phyloP scores from a whole-genome alignment of 495 filamentous ascomycete species.

The Usnea hakonensis region DNA sequence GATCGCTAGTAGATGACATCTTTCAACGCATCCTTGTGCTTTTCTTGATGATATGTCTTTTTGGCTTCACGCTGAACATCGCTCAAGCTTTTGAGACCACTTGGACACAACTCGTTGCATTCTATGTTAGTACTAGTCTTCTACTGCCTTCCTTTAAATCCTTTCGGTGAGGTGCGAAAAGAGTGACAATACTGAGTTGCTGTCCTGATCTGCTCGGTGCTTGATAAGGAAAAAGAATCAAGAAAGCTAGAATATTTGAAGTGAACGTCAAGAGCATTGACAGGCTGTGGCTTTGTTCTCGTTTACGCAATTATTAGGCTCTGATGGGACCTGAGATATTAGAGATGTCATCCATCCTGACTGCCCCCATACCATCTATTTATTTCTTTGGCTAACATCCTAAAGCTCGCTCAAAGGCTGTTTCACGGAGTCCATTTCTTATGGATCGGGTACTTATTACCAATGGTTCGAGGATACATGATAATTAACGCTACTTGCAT shows the following conservation, averaged over 20 bases:
- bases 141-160: neutral
- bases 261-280: neutral
- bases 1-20: conserved; percentile 41
- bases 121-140: conserved; percentile 32
- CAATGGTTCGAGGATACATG: conserved; percentile 49
- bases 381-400: neutral
- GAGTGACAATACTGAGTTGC: neutral
- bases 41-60: conserved; percentile 47
- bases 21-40: conserved; percentile 45
- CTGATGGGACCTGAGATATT: neutral
- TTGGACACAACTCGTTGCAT: conserved; percentile 45
- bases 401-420: conserved; percentile 41
- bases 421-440: conserved; percentile 40
- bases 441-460: conserved; percentile 38
- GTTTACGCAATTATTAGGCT: neutral
- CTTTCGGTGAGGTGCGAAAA: neutral
- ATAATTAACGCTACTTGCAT: conserved; percentile 33
- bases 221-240: neutral
- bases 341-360: neutral
- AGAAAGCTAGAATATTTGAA: neutral
- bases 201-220: neutral
- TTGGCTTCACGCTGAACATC: conserved; percentile 52
- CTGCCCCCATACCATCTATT: neutral
- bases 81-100: conserved; percentile 43
- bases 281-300: neutral